These are phyloP conservation scores for Globisporangium solare DNA, from an alignment of 352 stramenopile species.

Conservation along the genomic window DNA sequence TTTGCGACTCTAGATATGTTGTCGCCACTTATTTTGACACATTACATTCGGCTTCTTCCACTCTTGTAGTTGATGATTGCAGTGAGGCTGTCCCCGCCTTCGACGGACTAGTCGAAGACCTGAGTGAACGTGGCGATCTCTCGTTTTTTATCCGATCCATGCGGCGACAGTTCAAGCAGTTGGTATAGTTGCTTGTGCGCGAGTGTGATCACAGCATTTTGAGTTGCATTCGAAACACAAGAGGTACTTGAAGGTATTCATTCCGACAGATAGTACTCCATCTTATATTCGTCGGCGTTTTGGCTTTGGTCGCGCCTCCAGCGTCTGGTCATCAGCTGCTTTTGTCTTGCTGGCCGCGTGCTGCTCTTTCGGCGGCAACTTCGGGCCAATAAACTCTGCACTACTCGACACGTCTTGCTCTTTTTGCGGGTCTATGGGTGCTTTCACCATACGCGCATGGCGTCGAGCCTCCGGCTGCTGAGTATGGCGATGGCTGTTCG, in stretches of 20 bases:
- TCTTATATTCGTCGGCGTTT: conserved; percentile 9
- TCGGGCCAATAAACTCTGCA: conserved; percentile 7
- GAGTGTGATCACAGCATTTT: background rate
- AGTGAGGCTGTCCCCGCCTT: conserved; percentile 43
- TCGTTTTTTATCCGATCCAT: conserved; percentile 75
- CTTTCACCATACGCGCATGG: too few relatives aligned
- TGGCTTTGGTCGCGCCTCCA: conserved; percentile 1
- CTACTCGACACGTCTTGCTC: background rate
- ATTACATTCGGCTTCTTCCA: too few relatives aligned
- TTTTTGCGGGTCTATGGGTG: background rate
- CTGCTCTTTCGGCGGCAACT: conserved; percentile 1
- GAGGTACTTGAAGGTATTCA: conserved; percentile 10
- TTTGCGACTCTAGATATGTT: background rate
- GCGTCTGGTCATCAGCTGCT: too few relatives aligned
- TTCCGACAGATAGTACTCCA: background rate
- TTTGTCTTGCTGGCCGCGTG: background rate
- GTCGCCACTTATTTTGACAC: background rate
- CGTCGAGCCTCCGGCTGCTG: background rate
- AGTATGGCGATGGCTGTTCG: background rate
- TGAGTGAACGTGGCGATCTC: conserved; percentile 67
- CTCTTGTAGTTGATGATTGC: conserved; percentile 53
- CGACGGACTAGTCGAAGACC: conserved; percentile 42
- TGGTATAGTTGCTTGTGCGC: conserved; percentile 20
- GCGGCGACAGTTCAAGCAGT: conserved; percentile 70
- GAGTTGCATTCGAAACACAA: background rate